Evolutionary conservation across 768 basidiomycete species (phyloP).

Genomic region (Boletus pseudopeckii): DNA sequence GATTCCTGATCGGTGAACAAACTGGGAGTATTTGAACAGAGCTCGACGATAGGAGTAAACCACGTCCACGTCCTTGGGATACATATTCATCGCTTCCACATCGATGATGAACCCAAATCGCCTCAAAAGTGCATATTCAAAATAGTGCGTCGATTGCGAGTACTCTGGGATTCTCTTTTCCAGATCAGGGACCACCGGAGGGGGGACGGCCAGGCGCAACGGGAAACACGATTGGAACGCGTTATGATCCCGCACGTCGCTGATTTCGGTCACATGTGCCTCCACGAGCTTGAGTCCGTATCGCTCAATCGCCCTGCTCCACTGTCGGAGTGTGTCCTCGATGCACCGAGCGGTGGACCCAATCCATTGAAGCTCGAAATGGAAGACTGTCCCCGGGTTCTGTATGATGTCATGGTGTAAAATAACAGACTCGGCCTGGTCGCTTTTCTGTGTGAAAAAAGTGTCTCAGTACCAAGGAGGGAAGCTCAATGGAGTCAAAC

Average conservation of each 20-base stretch:
- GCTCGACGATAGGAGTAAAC: conserved; percentile 85
- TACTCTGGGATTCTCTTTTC: conserved; percentile 67
- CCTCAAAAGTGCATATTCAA: conserved; percentile 74
- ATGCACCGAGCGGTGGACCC: conserved; percentile 89
- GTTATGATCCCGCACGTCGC: conserved; percentile 79
- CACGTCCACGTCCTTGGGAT: conserved; percentile 79
- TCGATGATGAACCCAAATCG: conserved; percentile 82
- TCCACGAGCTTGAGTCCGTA: conserved; percentile 93
- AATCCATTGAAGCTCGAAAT: conserved; percentile 97
- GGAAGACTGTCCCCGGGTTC: conserved; percentile 91
- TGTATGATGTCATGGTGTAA: conserved; percentile 95
- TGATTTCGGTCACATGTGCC: conserved; percentile 88
- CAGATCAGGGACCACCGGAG: conserved; percentile 67
- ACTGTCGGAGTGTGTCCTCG: conserved; percentile 80
- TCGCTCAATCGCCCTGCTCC: conserved; percentile 79
- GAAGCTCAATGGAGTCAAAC: not conserved
- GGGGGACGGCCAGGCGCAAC: conserved; percentile 69
- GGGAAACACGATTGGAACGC: conserved; percentile 92
- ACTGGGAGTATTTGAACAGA: conserved; percentile 81
- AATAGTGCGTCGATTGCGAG: conserved; percentile 64
- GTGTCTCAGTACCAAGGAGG: conserved; percentile 7
- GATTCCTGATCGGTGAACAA: conserved; percentile 85
- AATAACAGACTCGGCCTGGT: conserved; percentile 83
- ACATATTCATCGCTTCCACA: conserved; percentile 72
- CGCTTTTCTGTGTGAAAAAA: conserved; percentile 56